Conservation (phyloP, 257 asterid species). For the Forsythia suspensa region DNA sequence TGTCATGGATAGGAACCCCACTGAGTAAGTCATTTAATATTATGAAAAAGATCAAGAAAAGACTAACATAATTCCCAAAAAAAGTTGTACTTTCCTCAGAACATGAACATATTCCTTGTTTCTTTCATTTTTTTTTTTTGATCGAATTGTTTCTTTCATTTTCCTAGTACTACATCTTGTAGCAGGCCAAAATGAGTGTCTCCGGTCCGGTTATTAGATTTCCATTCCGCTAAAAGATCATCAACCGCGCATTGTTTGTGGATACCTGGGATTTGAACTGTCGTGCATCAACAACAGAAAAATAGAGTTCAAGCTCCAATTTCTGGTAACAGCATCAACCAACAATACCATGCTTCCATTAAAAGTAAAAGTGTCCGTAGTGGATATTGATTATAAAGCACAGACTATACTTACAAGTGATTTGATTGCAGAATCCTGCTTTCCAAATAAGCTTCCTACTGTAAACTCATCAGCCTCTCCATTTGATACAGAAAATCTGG, state of each 20-base stretch:
- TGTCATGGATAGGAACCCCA: neutral
- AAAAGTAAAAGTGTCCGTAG: conserved; percentile 22
- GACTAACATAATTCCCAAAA: neutral
- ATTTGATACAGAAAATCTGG: neutral
- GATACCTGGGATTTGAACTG: conserved; percentile 34
- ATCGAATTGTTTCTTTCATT: conserved; percentile 16
- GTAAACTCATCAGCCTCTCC: conserved; percentile 24
- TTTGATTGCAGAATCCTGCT: conserved; percentile 26
- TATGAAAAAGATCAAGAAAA: conserved; percentile 3
- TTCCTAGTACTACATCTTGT: conserved; percentile 14
- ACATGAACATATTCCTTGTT: conserved; percentile 23
- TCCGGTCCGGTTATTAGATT: conserved; percentile 24
- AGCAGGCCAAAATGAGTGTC: conserved; percentile 33
- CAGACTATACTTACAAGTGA: conserved; percentile 26
- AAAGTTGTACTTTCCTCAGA: too few relatives aligned
- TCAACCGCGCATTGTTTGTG: conserved; percentile 29
- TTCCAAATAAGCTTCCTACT: conserved; percentile 24
- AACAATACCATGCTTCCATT: conserved; percentile 15
- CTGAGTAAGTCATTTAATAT: neutral
- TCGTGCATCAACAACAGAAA: conserved; percentile 18
- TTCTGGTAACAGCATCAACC: conserved; percentile 27
- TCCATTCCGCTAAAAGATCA: conserved; percentile 32
- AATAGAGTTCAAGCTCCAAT: conserved; percentile 25
- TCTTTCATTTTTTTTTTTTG: conserved; percentile 21
- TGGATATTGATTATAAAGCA: conserved; percentile 32